Evolutionary conservation across 2,329 filamentous ascomycete species (phyloP).

Genomic region (Aspergillus sp.): DNA sequence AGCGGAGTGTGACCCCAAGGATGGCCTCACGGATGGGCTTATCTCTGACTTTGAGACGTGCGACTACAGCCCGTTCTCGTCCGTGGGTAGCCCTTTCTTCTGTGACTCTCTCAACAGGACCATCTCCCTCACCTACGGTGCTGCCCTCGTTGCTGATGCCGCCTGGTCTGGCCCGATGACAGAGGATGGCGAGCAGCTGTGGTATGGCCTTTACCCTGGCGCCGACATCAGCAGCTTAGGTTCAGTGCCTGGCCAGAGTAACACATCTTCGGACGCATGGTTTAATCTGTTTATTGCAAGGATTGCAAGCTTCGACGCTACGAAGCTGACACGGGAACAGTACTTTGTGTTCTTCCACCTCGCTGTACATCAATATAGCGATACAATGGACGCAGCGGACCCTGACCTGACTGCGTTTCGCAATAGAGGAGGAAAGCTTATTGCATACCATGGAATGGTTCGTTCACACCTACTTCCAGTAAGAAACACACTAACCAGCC

Average conservation of each 20-base stretch:
- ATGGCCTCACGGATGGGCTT: slow-evolving; percentile 27
- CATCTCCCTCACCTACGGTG: slow-evolving; percentile 1
- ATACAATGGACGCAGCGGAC: background rate
- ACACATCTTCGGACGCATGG: background rate
- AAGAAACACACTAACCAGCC: background rate
- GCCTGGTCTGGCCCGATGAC: slow-evolving; percentile 21
- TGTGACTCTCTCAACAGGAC: slow-evolving; percentile 1
- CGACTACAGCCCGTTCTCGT: background rate
- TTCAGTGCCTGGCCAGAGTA: background rate
- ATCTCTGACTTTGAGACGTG: slow-evolving; percentile 13
- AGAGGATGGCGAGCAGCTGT: slow-evolving; percentile 49
- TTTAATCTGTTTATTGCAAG: slow-evolving; percentile 10
- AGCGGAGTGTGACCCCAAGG: slow-evolving; percentile 23
- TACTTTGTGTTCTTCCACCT: slow-evolving; percentile 4
- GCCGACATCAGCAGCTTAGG: slow-evolving; percentile 8
- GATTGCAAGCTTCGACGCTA: slow-evolving; percentile 2
- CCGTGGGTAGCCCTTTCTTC: background rate
- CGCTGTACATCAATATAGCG: background rate
- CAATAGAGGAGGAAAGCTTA: background rate
- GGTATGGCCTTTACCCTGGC: slow-evolving; percentile 30
- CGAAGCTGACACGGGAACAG: background rate
- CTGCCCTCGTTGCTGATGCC: slow-evolving; percentile 8
- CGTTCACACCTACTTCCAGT: background rate
- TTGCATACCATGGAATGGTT: slow-evolving; percentile 6
- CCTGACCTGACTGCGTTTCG: slow-evolving; percentile 1